Evolutionary conservation across 352 stramenopile genomes (phyloP).

Genomic region (Thalassiosira mediterranea): DNA sequence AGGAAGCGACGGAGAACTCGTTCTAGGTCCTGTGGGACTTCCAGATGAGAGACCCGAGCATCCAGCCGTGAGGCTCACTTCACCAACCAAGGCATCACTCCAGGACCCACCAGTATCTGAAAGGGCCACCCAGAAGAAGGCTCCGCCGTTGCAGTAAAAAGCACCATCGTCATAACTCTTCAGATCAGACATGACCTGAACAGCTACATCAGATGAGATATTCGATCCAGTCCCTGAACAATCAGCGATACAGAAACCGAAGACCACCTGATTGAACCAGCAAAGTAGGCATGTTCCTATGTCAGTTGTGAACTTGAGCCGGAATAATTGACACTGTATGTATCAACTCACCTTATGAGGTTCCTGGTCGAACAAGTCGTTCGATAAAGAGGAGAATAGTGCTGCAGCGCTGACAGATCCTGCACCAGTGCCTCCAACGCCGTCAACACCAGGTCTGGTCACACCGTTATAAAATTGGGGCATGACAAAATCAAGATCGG

Average conservation of each 20-base stretch:
- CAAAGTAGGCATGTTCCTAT: too few species aligned
- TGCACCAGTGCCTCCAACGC: constrained; percentile 24
- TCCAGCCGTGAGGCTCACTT: constrained; percentile 33
- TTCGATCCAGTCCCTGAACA: constrained; percentile 59
- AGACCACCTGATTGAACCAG: too few species aligned
- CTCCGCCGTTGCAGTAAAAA: constrained; percentile 64
- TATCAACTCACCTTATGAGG: too few species aligned
- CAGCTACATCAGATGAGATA: constrained; percentile 49
- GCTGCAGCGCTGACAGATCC: constrained; percentile 21
- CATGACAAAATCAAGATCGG: constrained; percentile 67
- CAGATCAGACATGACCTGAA: constrained; percentile 49
- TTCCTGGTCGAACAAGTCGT: constrained; percentile 62
- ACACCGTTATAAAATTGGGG: constrained; percentile 77
- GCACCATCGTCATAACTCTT: constrained; percentile 38
- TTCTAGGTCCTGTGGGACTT: constrained; percentile 20
- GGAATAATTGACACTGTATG: too few species aligned
- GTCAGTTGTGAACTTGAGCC: too few species aligned
- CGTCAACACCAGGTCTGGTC: constrained; percentile 39
- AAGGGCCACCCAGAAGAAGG: constrained; percentile 70
- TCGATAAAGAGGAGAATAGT: constrained; percentile 36
- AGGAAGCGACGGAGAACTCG: neutral
- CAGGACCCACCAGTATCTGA: constrained; percentile 56
- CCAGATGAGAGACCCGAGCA: too few species aligned
- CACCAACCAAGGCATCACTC: constrained; percentile 47
- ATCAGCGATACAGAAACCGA: constrained; percentile 73